Evolutionary conservation across 257 asterid genomes (phyloP).

Genomic region (Plantago elongata): DNA sequence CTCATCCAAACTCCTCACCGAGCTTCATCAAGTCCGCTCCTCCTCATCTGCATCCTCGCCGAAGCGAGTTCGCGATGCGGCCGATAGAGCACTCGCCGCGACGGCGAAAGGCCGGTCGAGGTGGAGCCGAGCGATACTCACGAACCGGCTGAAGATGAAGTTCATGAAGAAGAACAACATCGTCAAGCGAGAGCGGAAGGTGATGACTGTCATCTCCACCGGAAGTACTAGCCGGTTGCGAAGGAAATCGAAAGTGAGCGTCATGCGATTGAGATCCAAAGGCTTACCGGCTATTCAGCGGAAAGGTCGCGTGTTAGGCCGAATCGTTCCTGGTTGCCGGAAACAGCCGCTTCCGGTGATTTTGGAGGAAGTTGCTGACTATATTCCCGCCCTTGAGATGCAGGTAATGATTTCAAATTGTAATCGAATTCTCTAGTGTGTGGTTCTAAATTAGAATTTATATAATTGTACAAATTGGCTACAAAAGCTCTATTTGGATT

Average conservation of each 20-base stretch:
- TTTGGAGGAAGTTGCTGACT: constrained; percentile 83
- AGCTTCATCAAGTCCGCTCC: constrained; percentile 59
- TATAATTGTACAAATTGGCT: too few relatives aligned
- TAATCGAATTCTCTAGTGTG: too few relatives aligned
- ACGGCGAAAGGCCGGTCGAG: constrained; percentile 78
- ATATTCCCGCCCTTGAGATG: constrained; percentile 92
- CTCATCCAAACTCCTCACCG: constrained; percentile 76
- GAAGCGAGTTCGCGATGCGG: constrained; percentile 68
- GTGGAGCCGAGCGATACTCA: constrained; percentile 91
- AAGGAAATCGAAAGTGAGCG: constrained; percentile 59
- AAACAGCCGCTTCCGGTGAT: constrained; percentile 78
- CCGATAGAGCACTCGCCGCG: constrained; percentile 69
- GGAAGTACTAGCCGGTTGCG: constrained; percentile 49
- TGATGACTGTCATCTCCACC: constrained; percentile 33
- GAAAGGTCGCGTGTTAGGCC: constrained; percentile 55
- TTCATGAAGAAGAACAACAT: constrained; percentile 57
- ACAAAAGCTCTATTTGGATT: too few relatives aligned
- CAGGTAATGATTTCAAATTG: constrained; percentile 32
- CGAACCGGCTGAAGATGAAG: constrained; percentile 65
- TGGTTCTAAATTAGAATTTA: too few relatives aligned
- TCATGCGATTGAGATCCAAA: constrained; percentile 59
- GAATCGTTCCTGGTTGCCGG: constrained; percentile 91
- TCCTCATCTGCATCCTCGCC: constrained; percentile 26
- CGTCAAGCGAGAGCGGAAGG: constrained; percentile 46
- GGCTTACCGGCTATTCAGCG: constrained; percentile 69